Conservation (phyloP, 2,329 filamentous ascomycete genomes). For the Monosporascus sp. region DNA sequence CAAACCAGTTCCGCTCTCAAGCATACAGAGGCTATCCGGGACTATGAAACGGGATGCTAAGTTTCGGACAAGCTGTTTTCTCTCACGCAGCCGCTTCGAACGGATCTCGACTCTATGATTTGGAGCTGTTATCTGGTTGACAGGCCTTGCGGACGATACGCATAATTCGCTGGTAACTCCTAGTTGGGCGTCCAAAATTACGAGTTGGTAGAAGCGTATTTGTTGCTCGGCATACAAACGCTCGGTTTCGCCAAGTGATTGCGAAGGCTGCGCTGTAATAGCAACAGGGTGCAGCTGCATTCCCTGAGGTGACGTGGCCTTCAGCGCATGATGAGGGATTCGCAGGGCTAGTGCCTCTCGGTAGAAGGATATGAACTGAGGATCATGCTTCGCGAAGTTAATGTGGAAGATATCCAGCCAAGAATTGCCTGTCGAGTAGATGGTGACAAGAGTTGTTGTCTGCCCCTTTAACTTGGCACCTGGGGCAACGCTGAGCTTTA, state of each 20-base stretch:
- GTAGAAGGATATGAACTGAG: slow-evolving; percentile 17
- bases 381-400: slow-evolving; percentile 13
- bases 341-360: slow-evolving; percentile 13
- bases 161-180: slow-evolving; percentile 35
- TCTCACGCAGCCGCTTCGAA: slow-evolving; percentile 2
- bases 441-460: slow-evolving; percentile 15
- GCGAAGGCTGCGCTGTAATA: slow-evolving; percentile 17
- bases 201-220: slow-evolving; percentile 43
- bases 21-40: slow-evolving; percentile 12
- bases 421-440: slow-evolving; percentile 19
- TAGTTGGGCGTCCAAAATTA: slow-evolving; percentile 36
- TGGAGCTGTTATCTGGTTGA: slow-evolving; percentile 11
- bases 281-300: slow-evolving; percentile 16
- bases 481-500: slow-evolving; percentile 35
- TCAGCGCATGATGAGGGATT: slow-evolving; percentile 3
- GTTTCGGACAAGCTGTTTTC: slow-evolving; percentile 10
- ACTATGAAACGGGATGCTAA: slow-evolving; percentile 17
- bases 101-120: slow-evolving; percentile 6
- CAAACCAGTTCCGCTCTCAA: neutral
- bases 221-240: slow-evolving; percentile 26
- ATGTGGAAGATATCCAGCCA: slow-evolving; percentile 23
- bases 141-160: slow-evolving; percentile 10
- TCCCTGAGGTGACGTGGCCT: slow-evolving; percentile 9
- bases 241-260: slow-evolving; percentile 4
- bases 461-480: slow-evolving; percentile 9